Evolutionary conservation across 2,329 filamentous ascomycete genomes (phyloP).

Genomic region (Leptoxyphium fumago): DNA sequence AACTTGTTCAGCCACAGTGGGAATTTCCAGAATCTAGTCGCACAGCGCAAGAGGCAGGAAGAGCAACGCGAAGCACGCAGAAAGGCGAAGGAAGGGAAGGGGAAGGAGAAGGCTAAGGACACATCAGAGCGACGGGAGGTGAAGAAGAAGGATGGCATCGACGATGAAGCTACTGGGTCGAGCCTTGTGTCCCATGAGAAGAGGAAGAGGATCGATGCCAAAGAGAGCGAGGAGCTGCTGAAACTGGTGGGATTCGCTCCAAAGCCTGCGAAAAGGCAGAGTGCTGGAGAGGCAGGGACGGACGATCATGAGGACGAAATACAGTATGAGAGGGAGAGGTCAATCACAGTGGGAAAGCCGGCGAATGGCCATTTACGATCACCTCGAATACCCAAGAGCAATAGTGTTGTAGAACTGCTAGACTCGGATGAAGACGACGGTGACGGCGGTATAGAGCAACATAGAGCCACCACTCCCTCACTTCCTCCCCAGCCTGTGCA

Average conservation of each 20-base stretch:
- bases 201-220: slow-evolving; percentile 14
- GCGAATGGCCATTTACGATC: background rate
- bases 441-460: too few relatives aligned
- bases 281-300: slow-evolving; percentile 6
- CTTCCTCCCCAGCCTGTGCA: background rate
- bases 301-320: slow-evolving; percentile 1
- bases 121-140: slow-evolving; percentile 9
- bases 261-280: slow-evolving; percentile 2
- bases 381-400: background rate
- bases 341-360: background rate
- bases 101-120: too few relatives aligned
- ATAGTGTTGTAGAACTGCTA: slow-evolving; percentile 2
- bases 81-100: slow-evolving; percentile 8
- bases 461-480: slow-evolving; percentile 1
- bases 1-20: slow-evolving; percentile 30
- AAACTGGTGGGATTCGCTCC: slow-evolving; percentile 6
- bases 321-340: slow-evolving; percentile 3
- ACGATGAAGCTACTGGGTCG: background rate
- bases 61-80: slow-evolving; percentile 13
- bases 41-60: slow-evolving; percentile 12
- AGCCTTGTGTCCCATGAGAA: slow-evolving; percentile 6
- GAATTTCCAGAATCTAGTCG: slow-evolving; percentile 23
- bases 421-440: slow-evolving; percentile 9
- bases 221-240: slow-evolving; percentile 12
- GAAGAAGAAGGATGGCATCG: slow-evolving; percentile 8